Base-by-base conservation (phyloP, 169 alveolate species). In the Plasmodium malariae region DNA sequence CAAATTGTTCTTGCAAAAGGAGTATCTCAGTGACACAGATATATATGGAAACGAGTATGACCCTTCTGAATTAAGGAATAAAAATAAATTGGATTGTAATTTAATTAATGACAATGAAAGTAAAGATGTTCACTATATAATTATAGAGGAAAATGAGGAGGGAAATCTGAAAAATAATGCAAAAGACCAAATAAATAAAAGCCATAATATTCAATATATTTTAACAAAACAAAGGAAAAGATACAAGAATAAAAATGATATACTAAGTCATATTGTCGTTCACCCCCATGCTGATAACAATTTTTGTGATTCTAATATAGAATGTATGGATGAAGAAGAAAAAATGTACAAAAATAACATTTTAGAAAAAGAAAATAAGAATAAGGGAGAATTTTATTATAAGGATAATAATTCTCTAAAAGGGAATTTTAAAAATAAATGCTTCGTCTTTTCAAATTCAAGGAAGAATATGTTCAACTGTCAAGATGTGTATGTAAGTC, bases 401-500 rank as follows among this genome's bases (percentile, higher is more conserved):
- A 60, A 72, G 11, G 32, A 30, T 54, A 0, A 19, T 26, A 26
- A 5, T 24, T 1, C 12, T 59, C 48, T 2, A 49, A 24, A 40
- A 17, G n/a, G 14, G 32, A 36, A 37, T 17, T 19, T 59, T 14
- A 74, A 60, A 36, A 74, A 37, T 36, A n/a, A 74, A 36, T 36
- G 62, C n/a, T 40, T 83, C n/a, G 45, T 67, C 30, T 68, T 65
- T 67, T 83, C 80, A 4, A 83, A 55, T 11, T 40, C 60, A 17
- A 48, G 43, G 60, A 67, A 51, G 9, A 65, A 83, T 28, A 49
- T 19, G 26, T 83, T 67, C 59, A 83, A 45, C 45, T 83, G 67
- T 17, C 80, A 67, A 49, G 80, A 83, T 37, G 55, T 83, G 37
- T 40, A 83, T 17, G 74, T 28, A 34, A 48, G 73, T 51, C 83